A percentile compares a stretch with the other conserved stretches of the same genome.
Conservation (phyloP, 371 early-diverging fungal genomes). For the Entomophthora muscae region DNA sequence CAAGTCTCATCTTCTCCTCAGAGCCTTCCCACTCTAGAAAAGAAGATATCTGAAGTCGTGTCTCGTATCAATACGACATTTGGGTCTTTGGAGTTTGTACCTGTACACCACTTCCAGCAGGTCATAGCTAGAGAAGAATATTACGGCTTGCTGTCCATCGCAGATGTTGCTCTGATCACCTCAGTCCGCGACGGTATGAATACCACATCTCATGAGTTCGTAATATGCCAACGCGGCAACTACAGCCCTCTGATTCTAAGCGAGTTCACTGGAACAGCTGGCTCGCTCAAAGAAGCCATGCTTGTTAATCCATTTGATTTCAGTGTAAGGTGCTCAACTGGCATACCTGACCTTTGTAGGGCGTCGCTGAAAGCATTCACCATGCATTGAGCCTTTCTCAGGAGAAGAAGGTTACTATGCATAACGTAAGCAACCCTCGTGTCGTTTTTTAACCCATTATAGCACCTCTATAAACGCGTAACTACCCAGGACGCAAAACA, state of each 20-base stretch:
- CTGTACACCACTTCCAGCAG: conserved; percentile 91
- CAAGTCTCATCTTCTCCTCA: conserved; percentile 46
- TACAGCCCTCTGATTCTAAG: conserved; percentile 84
- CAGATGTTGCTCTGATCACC: conserved; percentile 91
- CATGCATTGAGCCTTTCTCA: conserved; percentile 68
- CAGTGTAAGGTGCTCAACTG: conserved; percentile 14
- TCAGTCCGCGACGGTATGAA: conserved; percentile 99
- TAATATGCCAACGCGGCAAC: conserved; percentile 82
- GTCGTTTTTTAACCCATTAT: conserved; percentile 8
- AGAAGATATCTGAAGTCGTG: conserved; percentile 74
- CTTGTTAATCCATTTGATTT: conserved; percentile 97
- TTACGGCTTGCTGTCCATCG: conserved; percentile 80
- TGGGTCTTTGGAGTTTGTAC: conserved; percentile 87
- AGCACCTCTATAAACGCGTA: conserved; percentile 77
- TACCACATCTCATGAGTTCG: conserved; percentile 93
- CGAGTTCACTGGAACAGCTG: conserved; percentile 95
- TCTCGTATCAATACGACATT: conserved; percentile 84
- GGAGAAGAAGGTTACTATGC: conserved; percentile 62
- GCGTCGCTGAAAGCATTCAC: conserved; percentile 83
- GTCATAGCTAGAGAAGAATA: conserved; percentile 86
- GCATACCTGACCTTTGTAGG: conserved; percentile 17
- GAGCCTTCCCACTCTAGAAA: conserved; percentile 42
- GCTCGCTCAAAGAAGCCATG: conserved; percentile 73
- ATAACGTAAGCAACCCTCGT: conserved; percentile 27
- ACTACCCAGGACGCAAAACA: conserved; percentile 71